phyloP scores from a whole-genome alignment of 805 yeast genomes.

The Kodamaea nitidulidarum region DNA sequence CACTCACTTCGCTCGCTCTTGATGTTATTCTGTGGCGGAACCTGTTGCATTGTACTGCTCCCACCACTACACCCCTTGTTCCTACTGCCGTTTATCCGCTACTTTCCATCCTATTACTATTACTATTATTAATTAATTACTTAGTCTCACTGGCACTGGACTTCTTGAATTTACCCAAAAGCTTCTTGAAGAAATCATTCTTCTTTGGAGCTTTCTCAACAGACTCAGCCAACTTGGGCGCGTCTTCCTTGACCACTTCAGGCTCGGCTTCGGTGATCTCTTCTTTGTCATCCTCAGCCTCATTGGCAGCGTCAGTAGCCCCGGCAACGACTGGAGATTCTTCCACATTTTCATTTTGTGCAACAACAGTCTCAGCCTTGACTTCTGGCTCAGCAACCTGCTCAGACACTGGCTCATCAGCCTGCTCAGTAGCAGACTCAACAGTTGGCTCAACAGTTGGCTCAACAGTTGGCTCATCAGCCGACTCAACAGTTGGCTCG shows the following conservation, averaged over 20 bases:
- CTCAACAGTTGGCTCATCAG: constrained; percentile 8
- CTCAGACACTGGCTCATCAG: constrained; percentile 4
- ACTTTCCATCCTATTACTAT: not conserved
- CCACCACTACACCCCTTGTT: too few species aligned
- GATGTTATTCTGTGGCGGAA: too few species aligned
- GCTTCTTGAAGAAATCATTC: constrained; percentile 34
- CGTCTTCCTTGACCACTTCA: constrained; percentile 11
- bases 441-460: constrained; percentile 1
- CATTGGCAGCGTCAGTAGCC: constrained; percentile 7
- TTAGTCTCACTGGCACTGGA: constrained; percentile 16
- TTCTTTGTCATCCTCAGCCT: constrained; percentile 9
- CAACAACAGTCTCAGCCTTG: too few species aligned
- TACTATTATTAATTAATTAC: constrained; percentile 2
- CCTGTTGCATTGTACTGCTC: too few species aligned
- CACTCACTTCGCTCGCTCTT: too few species aligned
- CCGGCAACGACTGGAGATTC: constrained; percentile 9
- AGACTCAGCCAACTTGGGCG: constrained; percentile 24
- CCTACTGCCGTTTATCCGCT: not conserved
- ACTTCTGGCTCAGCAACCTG: too few species aligned
- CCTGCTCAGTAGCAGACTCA: constrained; percentile 7
- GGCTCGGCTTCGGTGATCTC: constrained; percentile 14
- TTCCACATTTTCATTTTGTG: too few species aligned
- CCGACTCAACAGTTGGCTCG: constrained; percentile 2
- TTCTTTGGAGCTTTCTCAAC: constrained; percentile 35
- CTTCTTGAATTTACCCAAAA: constrained; percentile 35